Base-by-base conservation (phyloP, 2,329 filamentous ascomycete species). In the Ophiostoma populinum region DNA sequence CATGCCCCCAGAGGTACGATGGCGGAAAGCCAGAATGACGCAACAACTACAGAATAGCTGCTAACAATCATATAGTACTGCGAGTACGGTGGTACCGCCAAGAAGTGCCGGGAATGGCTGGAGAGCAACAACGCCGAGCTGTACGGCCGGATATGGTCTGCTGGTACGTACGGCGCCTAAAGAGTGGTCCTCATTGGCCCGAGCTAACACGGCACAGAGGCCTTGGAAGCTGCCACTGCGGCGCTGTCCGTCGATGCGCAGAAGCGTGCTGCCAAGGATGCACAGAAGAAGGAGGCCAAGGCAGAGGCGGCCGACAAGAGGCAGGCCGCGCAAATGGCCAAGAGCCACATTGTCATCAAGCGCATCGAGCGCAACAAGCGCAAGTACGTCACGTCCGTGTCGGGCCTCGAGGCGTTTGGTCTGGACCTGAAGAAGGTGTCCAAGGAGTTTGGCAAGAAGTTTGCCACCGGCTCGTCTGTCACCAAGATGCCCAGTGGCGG, bases 391-490 rank as follows among this genome's bases (percentile, higher is more conserved):
- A 98, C 90, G 1, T 78, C 86, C 12, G 75, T 98, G n/a, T 73
- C 73, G 6, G 90, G 90, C 0, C 65, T 98, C 15, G 90, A 98
- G 55, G 75, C 78, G 0, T 92, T 94, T 50, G 83, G 83, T 0
- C 57, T 95, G 27, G 87, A 95, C 38, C 67, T 94, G 50, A 98
- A 98, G 59, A 95, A 94, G 62, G 68, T 92, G 7, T 77, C 86
- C 39, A 95, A 95, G 64, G 90, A 95, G 51, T 76, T 95, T 46
- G 90, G 90, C 43, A 98, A 95, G 70, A 95, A 94, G 60, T 95
- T 98, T 52, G 90, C 90, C 20, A 95, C 90, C 8, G 90, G 90
- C 1, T 79, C 76, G 12, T 86, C 78, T 29, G 90, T 98, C 29
- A 95, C 87, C 7, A 93, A 94, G 61, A 70, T 80, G 2, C 70